Evolutionary conservation across 164 flowering plant species (phyloP), one percentile per base, ranked within the genome.

Genomic region (Chimonanthus praecox): DNA sequence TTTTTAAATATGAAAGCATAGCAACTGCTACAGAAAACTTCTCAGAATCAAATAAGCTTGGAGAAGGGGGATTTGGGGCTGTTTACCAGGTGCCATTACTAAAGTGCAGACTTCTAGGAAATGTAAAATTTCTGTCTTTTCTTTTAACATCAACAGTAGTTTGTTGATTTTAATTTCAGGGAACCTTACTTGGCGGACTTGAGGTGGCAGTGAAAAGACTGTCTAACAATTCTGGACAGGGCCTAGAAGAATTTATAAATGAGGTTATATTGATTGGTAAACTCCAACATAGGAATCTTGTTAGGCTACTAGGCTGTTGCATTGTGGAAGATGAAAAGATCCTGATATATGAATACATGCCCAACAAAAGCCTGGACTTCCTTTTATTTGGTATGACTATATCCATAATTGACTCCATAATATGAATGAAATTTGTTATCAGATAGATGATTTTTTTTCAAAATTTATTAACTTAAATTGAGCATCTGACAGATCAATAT

Each of bases 161-260:
- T 54, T 15, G 16, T 54, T 13, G 60, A 11, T 54, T 54, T 54
- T 54, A 54, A 54, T 69, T 69, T 43, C 67, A 84, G 87, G 85
- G 84, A 0, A 74, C 16, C 54, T 76, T 84, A 5, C 65, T 7
- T 0, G 75, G 79, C 73, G 84, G 83, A 2, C 69, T 64, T 20
- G 78, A 78, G 68, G 71, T 84, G 47, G 86, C 88, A 5, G 85
- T 85, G 3, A 85, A 85, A 74, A 76, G 84, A 77, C 83, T 85
- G 3, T 82, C 83, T 2, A 72, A 50, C 21, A 75, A 10, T 62
- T 82, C 86, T 3, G 58, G 69, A n/a, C 85, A 80, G 70, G 88
- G 88, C 15, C 18, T 75, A 2, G 68, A 74, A 45, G 85, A 83
- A 54, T 81, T 83, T 58, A 79, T 75, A 47, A 85, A 70, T 64